Conservation (phyloP, 768 basidiomycete species). For the Paxillus ammoniavirescens region DNA sequence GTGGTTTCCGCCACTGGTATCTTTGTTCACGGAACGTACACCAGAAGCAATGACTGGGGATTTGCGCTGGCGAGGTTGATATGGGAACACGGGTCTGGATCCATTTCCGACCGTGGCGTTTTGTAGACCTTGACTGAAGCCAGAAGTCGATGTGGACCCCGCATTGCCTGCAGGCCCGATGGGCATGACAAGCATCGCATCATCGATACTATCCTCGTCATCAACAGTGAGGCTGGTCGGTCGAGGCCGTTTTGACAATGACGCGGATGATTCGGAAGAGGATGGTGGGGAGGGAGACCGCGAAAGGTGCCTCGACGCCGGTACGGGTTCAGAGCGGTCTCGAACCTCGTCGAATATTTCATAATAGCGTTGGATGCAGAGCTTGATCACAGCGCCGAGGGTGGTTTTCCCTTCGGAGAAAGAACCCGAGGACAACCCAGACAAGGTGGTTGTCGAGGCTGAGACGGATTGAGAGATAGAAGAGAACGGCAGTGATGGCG, state of each 20-base stretch:
- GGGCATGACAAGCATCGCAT: slow-evolving; percentile 73
- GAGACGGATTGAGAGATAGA: slow-evolving; percentile 1
- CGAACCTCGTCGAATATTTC: slow-evolving; percentile 83
- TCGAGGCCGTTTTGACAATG: slow-evolving; percentile 20
- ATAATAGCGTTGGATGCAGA: slow-evolving; percentile 81
- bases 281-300: slow-evolving; percentile 31
- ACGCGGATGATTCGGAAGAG: slow-evolving; percentile 18
- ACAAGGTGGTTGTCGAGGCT: slow-evolving; percentile 12
- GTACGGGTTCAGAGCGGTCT: slow-evolving; percentile 65
- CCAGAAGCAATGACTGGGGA: slow-evolving; percentile 20
- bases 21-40: slow-evolving; percentile 37
- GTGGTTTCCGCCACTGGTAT: slow-evolving; percentile 20
- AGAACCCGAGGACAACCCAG: slow-evolving; percentile 25
- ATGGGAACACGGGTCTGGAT: slow-evolving; percentile 15
- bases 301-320: slow-evolving; percentile 22
- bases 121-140: slow-evolving; percentile 9
- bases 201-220: slow-evolving; percentile 75
- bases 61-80: slow-evolving; percentile 44
- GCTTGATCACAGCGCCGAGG: slow-evolving; percentile 66
- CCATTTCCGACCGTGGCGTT: slow-evolving; percentile 20
- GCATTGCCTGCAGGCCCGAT: slow-evolving; percentile 43
- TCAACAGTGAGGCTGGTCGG: slow-evolving; percentile 36
- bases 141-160: slow-evolving; percentile 6
- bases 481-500: slow-evolving; percentile 21
- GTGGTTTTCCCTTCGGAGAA: slow-evolving; percentile 53